Evolutionary conservation across 257 asterid genomes (phyloP).

Genomic region (Salvia hispanica): DNA sequence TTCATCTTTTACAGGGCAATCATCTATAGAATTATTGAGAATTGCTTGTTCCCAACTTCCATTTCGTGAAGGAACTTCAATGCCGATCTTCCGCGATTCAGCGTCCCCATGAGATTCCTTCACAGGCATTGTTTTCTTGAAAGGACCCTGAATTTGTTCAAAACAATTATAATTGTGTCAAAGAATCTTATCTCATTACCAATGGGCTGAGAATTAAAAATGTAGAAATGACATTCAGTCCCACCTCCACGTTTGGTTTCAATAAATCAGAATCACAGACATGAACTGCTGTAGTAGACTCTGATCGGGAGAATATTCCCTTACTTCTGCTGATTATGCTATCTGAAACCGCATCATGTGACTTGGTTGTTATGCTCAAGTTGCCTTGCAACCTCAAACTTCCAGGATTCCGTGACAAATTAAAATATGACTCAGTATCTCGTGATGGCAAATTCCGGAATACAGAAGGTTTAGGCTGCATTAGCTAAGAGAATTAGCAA

Average conservation of each 20-base stretch:
- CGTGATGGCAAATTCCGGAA: constrained; percentile 38
- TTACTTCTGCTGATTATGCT: constrained; percentile 35
- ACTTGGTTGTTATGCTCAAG: constrained; percentile 35
- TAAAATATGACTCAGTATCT: constrained; percentile 38
- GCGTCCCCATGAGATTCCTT: constrained; percentile 35
- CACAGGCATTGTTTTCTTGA: constrained; percentile 29
- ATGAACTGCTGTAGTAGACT: constrained; percentile 36
- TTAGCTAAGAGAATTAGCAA: constrained; percentile 34
- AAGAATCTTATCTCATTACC: constrained; percentile 31
- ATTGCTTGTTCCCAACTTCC: constrained; percentile 31
- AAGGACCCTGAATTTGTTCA: constrained; percentile 35
- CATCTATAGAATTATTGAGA: constrained; percentile 24
- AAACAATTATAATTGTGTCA: constrained; percentile 21
- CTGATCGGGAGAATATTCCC: constrained; percentile 40
- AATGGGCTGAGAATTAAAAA: constrained; percentile 28
- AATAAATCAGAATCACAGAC: constrained; percentile 34
- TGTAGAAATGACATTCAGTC: constrained; percentile 34
- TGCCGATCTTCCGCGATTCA: constrained; percentile 43
- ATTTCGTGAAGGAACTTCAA: constrained; percentile 37
- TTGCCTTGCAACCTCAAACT: constrained; percentile 40
- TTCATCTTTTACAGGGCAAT: constrained; percentile 32
- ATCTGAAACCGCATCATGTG: constrained; percentile 27
- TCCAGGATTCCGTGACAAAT: constrained; percentile 45
- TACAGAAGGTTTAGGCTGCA: constrained; percentile 77
- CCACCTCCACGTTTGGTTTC: constrained; percentile 42